Base-by-base conservation (phyloP, 768 basidiomycete species). In the Leucosporidium scottii region DNA sequence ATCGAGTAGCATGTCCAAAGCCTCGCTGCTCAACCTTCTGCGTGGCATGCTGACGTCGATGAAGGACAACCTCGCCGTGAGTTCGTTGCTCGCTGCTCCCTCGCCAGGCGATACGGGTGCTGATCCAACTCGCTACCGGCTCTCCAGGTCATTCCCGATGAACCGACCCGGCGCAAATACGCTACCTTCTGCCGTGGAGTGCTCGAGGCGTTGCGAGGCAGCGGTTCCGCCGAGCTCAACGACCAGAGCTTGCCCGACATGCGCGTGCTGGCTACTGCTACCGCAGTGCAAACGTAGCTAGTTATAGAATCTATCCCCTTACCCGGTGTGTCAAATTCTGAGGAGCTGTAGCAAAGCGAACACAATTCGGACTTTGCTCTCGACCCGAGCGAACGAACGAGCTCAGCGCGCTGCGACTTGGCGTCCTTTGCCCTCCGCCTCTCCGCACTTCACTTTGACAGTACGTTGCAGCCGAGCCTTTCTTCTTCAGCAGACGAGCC, bases 11-110 rank as follows among this genome's bases (percentile, higher is more conserved):
- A 44, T 44, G 10, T 44, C 39, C 39, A 44, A 44, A 44, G 39
- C 39, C 2, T 44, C 39, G 10, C 39, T 44, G 39, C 39, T 44
- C 39, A 44, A 44, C 13, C 64, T 64, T 21, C 4, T 73, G 1
- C 68, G 68, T 18, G 51, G 55, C n/a, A 34, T 73, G 50, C 65
- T 69, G 13, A 30, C 54, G 6, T 18, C 73, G 9, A 67, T 74
- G 62, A 49, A 56, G 8, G 63, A 66, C 53, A 66, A 65, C 28
- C 54, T 74, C 23, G 27, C 36, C 23, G 73, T 74, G 23, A 30
- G 73, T 56, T 34, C 10, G 34, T 10, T 34, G 34, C 63, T 15
- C 15, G 34, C 34, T 34, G 34, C 63, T 15, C 15, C 3, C 27
- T 49, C 18, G n/a, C n/a, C 31, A 20, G 6, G 8, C 23, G 53